Percentiles rank a stretch among this genome's conserved stretches.
phyloP scores from a whole-genome alignment of 495 filamentous ascomycete species.

The Penicillium dipodomyicola region DNA sequence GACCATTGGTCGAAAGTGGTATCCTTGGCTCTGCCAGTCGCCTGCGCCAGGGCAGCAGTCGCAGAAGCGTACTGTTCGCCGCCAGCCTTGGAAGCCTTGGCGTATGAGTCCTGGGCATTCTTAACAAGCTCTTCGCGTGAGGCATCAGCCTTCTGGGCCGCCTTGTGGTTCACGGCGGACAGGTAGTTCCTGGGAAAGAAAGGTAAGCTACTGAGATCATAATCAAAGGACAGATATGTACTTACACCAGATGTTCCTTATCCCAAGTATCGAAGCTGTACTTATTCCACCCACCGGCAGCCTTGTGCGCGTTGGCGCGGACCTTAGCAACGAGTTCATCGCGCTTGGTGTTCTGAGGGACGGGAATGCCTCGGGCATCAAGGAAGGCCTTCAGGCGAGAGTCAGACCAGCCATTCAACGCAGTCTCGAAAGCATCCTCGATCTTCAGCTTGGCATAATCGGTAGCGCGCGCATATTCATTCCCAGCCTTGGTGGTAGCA shows the following conservation, averaged over 20 bases:
- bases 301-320: constrained; percentile 69
- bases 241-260: constrained; percentile 69
- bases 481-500: constrained; percentile 77
- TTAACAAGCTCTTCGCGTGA: constrained; percentile 71
- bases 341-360: constrained; percentile 71
- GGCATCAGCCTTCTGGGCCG: constrained; percentile 58
- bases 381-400: constrained; percentile 72
- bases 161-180: constrained; percentile 64
- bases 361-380: constrained; percentile 56
- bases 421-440: constrained; percentile 65
- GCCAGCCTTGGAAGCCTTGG: constrained; percentile 66
- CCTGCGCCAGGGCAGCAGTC: constrained; percentile 67
- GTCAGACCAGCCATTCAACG: constrained; percentile 66
- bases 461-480: constrained; percentile 73
- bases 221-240: background rate
- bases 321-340: constrained; percentile 79
- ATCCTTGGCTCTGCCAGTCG: constrained; percentile 68
- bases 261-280: constrained; percentile 88
- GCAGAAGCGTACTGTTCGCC: constrained; percentile 68
- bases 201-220: constrained; percentile 18
- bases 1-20: constrained; percentile 78
- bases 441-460: constrained; percentile 62
- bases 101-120: constrained; percentile 68
- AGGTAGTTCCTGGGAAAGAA: constrained; percentile 58
- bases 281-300: constrained; percentile 64